Base-by-base conservation (phyloP, 331 rosid genomes). In the Stylosanthes scabra region DNA sequence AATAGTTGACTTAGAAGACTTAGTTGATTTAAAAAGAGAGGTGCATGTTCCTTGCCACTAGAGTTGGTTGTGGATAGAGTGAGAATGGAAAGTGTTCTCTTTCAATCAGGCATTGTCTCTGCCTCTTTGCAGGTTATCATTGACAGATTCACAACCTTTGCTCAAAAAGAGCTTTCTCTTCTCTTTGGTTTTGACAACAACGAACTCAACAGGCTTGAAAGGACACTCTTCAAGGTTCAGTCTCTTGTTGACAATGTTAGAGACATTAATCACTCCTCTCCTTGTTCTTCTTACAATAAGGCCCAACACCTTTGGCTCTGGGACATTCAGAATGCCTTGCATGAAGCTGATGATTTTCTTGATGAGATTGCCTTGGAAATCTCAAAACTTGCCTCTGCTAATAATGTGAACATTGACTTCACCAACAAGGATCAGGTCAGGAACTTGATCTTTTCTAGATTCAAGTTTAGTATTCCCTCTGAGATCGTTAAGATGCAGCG, bases 151-250 rank as follows among this genome's bases (percentile, higher is more conserved):
- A 2, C 64, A 40, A 6, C 37, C 1, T 41, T 55, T 56, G 74
- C 41, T 25, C 25, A 16, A 7, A 55, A 42, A 20, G 55, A 70
- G 34, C 27, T 70, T 1, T 54, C 28, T 34, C 11, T 16, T 6
- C 12, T 56, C 2, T 7, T 70, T 7, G 64, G 55, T 7, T 63
- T n/a, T 55, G 74, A 70, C 39, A 15, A 70, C 8, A 15, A 70
- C 8, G 55, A 41, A 7, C 52, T 40, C 55, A 39, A 42, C 25
- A 70, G 55, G 65, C 74, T 70, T 2, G 64, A 55, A 56, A 70
- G 74, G 65, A 70, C 74, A 8, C 41, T 70, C n/a, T 28, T 70
- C 9, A 70, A 42, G 59, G 54, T 54, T 56, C 74, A 70, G 25
- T 40, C 5, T 42, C 25, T 70, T 7, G 51, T 70, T 28, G 64